Evolutionary conservation across 1,139 yeast species (phyloP).

Genomic region (Insectozyma bohioensis): DNA sequence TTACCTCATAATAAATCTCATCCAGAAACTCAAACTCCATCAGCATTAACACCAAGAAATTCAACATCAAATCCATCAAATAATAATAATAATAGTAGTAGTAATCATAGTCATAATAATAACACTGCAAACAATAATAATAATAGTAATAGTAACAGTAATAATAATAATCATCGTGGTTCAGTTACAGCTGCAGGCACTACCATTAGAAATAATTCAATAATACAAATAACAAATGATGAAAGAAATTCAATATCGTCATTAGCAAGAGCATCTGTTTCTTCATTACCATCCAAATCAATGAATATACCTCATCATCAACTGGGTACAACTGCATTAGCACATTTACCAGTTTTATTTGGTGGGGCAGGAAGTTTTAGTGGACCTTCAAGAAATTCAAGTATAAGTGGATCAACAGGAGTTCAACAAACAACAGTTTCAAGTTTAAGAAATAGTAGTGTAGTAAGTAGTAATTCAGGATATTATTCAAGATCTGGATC

Average conservation of each 20-base stretch:
- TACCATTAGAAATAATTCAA: slow-evolving; percentile 37
- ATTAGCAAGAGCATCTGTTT: slow-evolving; percentile 38
- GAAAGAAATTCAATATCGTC: slow-evolving; percentile 40
- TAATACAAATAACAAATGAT: slow-evolving; percentile 43
- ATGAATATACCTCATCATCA: slow-evolving; percentile 54
- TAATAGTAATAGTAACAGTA: background rate
- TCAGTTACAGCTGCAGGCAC: slow-evolving; percentile 10
- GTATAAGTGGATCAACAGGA: slow-evolving; percentile 38
- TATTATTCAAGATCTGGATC: slow-evolving; percentile 47
- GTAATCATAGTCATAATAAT: background rate
- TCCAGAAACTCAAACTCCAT: slow-evolving; percentile 31
- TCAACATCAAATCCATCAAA: slow-evolving; percentile 25
- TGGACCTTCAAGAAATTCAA: slow-evolving; percentile 44
- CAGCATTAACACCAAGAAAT: slow-evolving; percentile 38
- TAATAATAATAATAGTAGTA: no score
- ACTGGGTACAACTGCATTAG: slow-evolving; percentile 37
- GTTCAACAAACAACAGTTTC: slow-evolving; percentile 36
- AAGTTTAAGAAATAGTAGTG: slow-evolving; percentile 43
- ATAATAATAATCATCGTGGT: slow-evolving; percentile 1
- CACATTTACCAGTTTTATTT: slow-evolving; percentile 46
- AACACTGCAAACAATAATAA: background rate
- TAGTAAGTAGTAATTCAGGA: slow-evolving; percentile 33
- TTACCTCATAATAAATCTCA: slow-evolving; percentile 46
- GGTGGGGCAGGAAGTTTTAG: slow-evolving; percentile 44
- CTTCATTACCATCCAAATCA: slow-evolving; percentile 46